Conservation (phyloP, 176 grass and related monocot species). For the Musa itinerans region DNA sequence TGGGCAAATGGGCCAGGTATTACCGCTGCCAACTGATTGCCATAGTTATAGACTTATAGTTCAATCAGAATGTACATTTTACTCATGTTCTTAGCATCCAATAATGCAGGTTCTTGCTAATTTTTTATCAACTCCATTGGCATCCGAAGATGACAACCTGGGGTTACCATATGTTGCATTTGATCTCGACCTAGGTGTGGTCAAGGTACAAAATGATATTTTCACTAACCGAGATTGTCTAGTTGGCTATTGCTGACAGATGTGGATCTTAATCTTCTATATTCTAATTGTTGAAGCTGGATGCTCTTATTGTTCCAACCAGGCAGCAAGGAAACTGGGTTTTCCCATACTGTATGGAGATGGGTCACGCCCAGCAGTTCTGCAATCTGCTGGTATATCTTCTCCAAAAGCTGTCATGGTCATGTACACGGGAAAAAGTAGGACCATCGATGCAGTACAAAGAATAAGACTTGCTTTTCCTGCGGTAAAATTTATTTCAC, state of each 20-base stretch:
- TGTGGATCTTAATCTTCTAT: not conserved
- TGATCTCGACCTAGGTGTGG: conserved; percentile 83
- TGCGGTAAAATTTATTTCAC: conserved; percentile 35
- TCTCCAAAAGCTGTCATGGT: conserved; percentile 95
- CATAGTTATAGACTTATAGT: no score
- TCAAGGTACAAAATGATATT: conserved; percentile 48
- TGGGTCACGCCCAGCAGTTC: conserved; percentile 79
- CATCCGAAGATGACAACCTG: conserved; percentile 46
- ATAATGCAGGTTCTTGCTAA: conserved; percentile 74
- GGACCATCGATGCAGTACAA: conserved; percentile 59
- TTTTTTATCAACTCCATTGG: conserved; percentile 78
- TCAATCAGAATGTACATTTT: not conserved
- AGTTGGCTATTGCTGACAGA: not conserved
- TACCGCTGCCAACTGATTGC: not conserved
- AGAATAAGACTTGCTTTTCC: conserved; percentile 94
- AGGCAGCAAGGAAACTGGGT: conserved; percentile 75
- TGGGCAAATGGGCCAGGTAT: conserved; percentile 88
- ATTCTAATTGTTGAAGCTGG: conserved; percentile 2
- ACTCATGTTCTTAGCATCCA: not conserved
- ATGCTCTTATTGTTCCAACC: conserved; percentile 14
- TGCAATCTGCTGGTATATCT: conserved; percentile 93
- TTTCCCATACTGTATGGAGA: conserved; percentile 81
- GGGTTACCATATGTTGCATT: conserved; percentile 89
- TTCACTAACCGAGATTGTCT: not conserved
- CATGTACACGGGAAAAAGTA: conserved; percentile 79